Evolutionary conservation across 305 asterid species (phyloP).

Genomic region (Petunia hybrid): DNA sequence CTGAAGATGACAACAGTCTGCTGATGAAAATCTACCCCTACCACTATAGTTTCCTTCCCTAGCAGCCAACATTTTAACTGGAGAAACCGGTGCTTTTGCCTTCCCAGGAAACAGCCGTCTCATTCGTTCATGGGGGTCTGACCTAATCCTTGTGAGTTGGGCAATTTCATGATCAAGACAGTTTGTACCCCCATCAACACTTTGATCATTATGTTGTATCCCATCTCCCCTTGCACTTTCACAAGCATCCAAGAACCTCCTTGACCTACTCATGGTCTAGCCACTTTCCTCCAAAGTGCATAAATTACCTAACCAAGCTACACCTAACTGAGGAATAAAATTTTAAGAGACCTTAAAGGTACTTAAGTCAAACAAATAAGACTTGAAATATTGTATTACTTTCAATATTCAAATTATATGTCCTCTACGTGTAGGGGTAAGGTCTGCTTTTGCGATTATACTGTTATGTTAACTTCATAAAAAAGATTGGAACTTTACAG

Average conservation of each 20-base stretch:
- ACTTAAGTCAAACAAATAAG: not conserved
- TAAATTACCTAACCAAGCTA: not conserved
- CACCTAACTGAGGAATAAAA: conserved; percentile 11
- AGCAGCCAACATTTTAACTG: conserved; percentile 77
- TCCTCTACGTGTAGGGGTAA: not conserved
- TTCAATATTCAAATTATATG: not conserved
- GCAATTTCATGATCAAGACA: conserved; percentile 67
- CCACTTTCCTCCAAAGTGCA: not conserved
- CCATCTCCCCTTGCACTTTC: conserved; percentile 42
- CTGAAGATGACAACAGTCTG: conserved; percentile 83
- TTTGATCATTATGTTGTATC: conserved; percentile 38
- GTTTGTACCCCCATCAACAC: conserved; percentile 32
- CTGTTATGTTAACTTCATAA: no score
- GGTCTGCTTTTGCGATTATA: no score
- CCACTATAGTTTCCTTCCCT: conserved; percentile 82
- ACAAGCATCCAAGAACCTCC: conserved; percentile 46
- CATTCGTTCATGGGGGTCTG: conserved; percentile 60
- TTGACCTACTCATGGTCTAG: conserved; percentile 62
- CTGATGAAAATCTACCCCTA: conserved; percentile 77
- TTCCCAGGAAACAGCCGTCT: conserved; percentile 52
- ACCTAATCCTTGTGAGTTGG: conserved; percentile 57
- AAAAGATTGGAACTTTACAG: no score
- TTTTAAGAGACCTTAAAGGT: not conserved
- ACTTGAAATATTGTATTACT: not conserved
- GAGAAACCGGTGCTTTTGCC: conserved; percentile 60